Base-by-base conservation (phyloP, 208 protist genomes). In the Leishmania major region DNA sequence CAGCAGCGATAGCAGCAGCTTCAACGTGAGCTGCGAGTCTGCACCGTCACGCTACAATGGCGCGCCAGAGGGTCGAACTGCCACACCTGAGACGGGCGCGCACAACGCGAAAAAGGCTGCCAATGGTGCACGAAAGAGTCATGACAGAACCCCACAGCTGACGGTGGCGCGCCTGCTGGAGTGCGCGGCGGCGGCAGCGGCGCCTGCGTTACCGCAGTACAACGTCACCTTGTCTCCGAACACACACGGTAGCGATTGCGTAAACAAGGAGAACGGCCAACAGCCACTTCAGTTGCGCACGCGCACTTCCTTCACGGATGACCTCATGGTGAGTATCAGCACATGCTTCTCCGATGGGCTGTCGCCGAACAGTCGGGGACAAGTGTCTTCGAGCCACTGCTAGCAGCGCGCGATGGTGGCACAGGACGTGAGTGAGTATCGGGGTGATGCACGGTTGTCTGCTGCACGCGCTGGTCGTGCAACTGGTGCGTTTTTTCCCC, bases 241-340 rank as follows among this genome's bases (percentile, higher is more conserved):
- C 15, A 45, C 51, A 60, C 35, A 76, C 72, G 59, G 49, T 60
- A 57, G 47, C 13, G 72, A 60, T 77, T 17, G 60, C 49, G 6
- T n/a, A 0, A 85, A 81, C 59, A 80, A 81, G 70, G 81, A 85
- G 40, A 85, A 51, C 49, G n/a, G 17, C 28, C 77, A 74, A 28
- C 75, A 64, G 3, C 60, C 1, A 47, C 17, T 25, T 25, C 83
- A 77, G 66, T 71, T 37, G 25, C 83, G 83, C n/a, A 45, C 49
- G 73, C 83, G 83, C 17, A 80, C 28, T n/a, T 80, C 78, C 37
- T 25, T 83, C 64, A 60, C 73, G 15, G 83, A 86, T 57, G 83
- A 86, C 49, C 60, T 86, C 53, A 83, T 72, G 31, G 83, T 86
- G 49, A 86, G 83, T 57, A 70, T 70, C 40, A 86, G 83, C 69